Percentiles rank a stretch among this genome's conserved stretches.
Evolutionary conservation across 1,139 yeast genomes (phyloP).

Genomic region (Pichia cactophila): DNA sequence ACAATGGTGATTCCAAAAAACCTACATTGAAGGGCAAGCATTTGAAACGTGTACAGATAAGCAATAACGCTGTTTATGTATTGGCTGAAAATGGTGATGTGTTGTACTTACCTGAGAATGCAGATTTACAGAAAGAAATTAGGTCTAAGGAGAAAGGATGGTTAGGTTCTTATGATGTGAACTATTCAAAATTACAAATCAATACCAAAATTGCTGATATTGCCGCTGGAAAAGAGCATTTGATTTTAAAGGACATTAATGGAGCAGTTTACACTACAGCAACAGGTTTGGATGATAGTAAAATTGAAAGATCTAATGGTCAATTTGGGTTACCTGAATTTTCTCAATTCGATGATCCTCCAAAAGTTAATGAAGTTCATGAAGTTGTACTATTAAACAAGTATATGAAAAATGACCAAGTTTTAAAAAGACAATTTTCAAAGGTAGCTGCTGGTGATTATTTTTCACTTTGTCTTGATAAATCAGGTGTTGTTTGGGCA

Average conservation of each 20-base stretch:
- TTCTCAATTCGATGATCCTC: conserved; percentile 54
- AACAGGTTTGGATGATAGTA: conserved; percentile 33
- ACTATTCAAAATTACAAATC: conserved; percentile 18
- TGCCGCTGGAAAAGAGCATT: conserved; percentile 56
- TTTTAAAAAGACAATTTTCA: conserved; percentile 41
- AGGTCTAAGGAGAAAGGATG: conserved; percentile 13
- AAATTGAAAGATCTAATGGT: conserved; percentile 44
- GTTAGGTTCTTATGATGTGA: conserved; percentile 14
- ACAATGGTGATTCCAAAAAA: conserved; percentile 19
- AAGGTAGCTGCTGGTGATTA: conserved; percentile 65
- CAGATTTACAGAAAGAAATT: conserved; percentile 17
- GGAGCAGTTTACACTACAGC: conserved; percentile 62
- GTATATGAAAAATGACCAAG: conserved; percentile 25
- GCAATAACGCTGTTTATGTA: conserved; percentile 53
- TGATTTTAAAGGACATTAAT: conserved; percentile 51
- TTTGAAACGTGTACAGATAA: conserved; percentile 38
- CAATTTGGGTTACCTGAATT: conserved; percentile 75
- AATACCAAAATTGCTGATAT: conserved; percentile 36
- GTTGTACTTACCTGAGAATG: conserved; percentile 39
- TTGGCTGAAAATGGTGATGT: conserved; percentile 48
- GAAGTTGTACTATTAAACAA: conserved; percentile 32
- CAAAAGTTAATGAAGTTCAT: conserved; percentile 33
- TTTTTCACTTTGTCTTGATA: conserved; percentile 65
- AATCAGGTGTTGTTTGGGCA: conserved; percentile 58
- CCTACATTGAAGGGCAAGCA: conserved; percentile 41